Conservation (phyloP, 257 asterid species). For the Paulownia fortunei region DNA sequence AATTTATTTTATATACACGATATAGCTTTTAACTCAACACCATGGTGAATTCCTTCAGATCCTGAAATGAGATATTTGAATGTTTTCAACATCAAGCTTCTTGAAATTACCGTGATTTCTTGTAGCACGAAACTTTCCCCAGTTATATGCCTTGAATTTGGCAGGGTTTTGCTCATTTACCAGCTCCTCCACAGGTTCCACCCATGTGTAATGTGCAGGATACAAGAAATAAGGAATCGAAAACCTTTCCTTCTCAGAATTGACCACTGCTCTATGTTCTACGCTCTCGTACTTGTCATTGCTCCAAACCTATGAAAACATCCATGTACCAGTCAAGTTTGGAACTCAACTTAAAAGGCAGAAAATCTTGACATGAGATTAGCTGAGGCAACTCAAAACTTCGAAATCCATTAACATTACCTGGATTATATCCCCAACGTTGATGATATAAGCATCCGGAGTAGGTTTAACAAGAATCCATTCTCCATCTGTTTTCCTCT, state of each 20-base stretch:
- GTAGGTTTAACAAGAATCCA: conserved; percentile 47
- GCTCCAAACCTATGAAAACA: conserved; percentile 41
- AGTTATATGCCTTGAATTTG: conserved; percentile 41
- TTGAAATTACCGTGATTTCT: conserved; percentile 40
- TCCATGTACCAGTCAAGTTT: not conserved
- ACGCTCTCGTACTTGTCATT: conserved; percentile 45
- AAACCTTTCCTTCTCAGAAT: conserved; percentile 37
- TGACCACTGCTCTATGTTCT: conserved; percentile 44
- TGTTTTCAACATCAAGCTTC: conserved; percentile 44
- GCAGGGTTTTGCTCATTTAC: conserved; percentile 33
- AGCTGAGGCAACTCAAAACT: not conserved
- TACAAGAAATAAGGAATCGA: conserved; percentile 46
- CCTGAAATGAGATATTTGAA: conserved; percentile 45
- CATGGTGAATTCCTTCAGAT: conserved; percentile 18
- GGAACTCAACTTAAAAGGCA: not conserved
- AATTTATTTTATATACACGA: not conserved
- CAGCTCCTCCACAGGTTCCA: conserved; percentile 44
- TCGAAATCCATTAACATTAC: conserved; percentile 14
- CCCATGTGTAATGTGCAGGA: conserved; percentile 43
- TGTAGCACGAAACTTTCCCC: conserved; percentile 48
- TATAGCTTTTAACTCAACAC: not conserved
- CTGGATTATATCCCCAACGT: conserved; percentile 47
- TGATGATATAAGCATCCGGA: conserved; percentile 39
- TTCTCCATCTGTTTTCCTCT: conserved; percentile 44
- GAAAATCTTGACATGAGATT: not conserved